phyloP scores from a whole-genome alignment of 495 filamentous ascomycete species.

The Podospora pseudopauciseta region DNA sequence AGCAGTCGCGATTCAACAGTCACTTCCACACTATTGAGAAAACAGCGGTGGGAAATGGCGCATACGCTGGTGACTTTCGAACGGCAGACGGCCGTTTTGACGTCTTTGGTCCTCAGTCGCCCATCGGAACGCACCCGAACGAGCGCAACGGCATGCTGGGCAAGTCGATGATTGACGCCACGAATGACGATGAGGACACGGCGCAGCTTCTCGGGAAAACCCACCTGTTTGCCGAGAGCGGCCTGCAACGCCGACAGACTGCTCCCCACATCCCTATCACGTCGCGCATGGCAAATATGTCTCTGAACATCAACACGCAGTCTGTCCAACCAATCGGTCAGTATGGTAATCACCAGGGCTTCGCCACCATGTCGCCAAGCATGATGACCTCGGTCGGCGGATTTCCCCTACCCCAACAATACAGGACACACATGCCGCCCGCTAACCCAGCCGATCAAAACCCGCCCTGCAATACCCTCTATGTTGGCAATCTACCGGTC shows the following conservation, averaged over 20 bases:
- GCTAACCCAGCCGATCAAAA: slow-evolving; percentile 96
- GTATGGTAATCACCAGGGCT: slow-evolving; percentile 43
- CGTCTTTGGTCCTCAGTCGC: slow-evolving; percentile 80
- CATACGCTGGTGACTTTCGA: slow-evolving; percentile 57
- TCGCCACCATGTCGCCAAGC: slow-evolving; percentile 57
- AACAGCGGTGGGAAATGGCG: slow-evolving; percentile 59
- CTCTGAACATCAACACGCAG: slow-evolving; percentile 68
- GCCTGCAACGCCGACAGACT: slow-evolving; percentile 63
- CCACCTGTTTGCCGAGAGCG: slow-evolving; percentile 78
- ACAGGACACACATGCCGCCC: slow-evolving; percentile 71
- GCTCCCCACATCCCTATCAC: slow-evolving; percentile 66
- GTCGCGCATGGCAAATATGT: slow-evolving; percentile 65
- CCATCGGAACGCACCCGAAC: slow-evolving; percentile 69
- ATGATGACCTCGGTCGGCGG: slow-evolving; percentile 42
- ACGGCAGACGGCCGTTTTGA: slow-evolving; percentile 40
- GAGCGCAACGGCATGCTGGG: slow-evolving; percentile 69
- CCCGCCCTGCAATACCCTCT: slow-evolving; percentile 95
- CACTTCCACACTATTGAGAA: slow-evolving; percentile 71
- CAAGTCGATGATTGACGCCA: slow-evolving; percentile 76
- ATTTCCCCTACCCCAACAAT: slow-evolving; percentile 56
- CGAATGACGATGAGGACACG: slow-evolving; percentile 75
- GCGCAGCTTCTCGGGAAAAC: slow-evolving; percentile 77
- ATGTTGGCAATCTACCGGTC: slow-evolving; percentile 92
- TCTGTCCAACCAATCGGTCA: slow-evolving; percentile 51
- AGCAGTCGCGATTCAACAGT: slow-evolving; percentile 72